Evolutionary conservation across 148 eudicot species (phyloP).

Genomic region (Mesembryanthemum crystallinum): DNA sequence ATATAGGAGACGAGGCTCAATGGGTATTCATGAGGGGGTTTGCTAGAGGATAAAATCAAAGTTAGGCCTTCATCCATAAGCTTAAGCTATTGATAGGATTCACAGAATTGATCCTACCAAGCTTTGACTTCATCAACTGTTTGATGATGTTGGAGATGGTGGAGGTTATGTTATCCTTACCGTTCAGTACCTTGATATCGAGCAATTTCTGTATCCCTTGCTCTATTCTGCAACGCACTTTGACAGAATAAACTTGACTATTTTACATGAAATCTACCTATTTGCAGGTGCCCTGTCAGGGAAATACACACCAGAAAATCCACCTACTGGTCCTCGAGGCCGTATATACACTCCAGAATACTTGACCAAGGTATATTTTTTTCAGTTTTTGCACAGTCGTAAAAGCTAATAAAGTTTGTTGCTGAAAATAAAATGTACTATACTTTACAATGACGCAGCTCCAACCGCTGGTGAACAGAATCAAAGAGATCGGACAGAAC

Average conservation of each 20-base stretch:
- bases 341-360: conserved; percentile 74
- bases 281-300: conserved; percentile 80
- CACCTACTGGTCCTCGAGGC: conserved; percentile 93
- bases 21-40: too few relatives aligned
- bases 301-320: conserved; percentile 84
- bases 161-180: too few relatives aligned
- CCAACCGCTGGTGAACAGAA: conserved; percentile 76
- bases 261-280: background rate
- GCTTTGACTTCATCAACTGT: too few relatives aligned
- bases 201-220: too few relatives aligned
- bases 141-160: too few relatives aligned
- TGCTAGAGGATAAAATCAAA: too few relatives aligned
- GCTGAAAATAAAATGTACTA: conserved; percentile 12
- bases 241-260: background rate
- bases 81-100: too few relatives aligned
- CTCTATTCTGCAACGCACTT: background rate
- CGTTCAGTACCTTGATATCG: too few relatives aligned
- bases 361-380: conserved; percentile 50
- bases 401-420: background rate
- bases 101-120: too few relatives aligned
- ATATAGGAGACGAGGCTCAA: too few relatives aligned
- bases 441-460: conserved; percentile 55
- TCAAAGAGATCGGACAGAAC: conserved; percentile 74
- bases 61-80: too few relatives aligned
- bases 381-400: background rate